These are phyloP conservation scores for Chaetomium cochliodes DNA, from an alignment of 495 filamentous ascomycete genomes.

Conservation along the genomic window DNA sequence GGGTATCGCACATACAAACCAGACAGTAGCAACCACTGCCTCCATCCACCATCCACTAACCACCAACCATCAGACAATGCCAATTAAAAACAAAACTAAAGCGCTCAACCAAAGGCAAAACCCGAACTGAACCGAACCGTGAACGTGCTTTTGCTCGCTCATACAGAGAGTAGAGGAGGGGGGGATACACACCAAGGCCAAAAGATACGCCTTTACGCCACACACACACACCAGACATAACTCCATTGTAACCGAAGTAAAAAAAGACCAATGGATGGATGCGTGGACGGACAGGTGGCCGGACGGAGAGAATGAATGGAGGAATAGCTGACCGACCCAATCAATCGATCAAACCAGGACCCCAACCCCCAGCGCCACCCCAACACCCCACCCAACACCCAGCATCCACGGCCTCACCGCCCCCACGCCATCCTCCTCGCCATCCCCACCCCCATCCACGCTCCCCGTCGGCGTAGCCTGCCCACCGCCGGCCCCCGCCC, in stretches of 20 bases:
- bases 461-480: neutral
- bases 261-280: neutral
- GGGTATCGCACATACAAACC: slow-evolving; percentile 2
- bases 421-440: slow-evolving; percentile 5
- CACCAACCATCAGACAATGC: neutral
- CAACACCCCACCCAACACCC: slow-evolving; percentile 9
- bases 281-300: neutral
- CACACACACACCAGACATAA: neutral
- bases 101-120: neutral
- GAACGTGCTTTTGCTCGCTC: neutral
- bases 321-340: too few species aligned
- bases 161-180: neutral
- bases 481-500: neutral
- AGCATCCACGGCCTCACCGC: slow-evolving; percentile 17
- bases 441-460: slow-evolving; percentile 8
- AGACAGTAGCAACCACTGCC: neutral
- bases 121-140: neutral
- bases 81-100: slow-evolving; percentile 4
- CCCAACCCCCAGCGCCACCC: slow-evolving; percentile 11
- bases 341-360: neutral
- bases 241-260: neutral
- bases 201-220: neutral
- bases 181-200: neutral
- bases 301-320: neutral
- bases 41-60: neutral